Evolutionary conservation across 352 stramenopile genomes (phyloP).

Genomic region (Stephanocyclus meneghinianus): DNA sequence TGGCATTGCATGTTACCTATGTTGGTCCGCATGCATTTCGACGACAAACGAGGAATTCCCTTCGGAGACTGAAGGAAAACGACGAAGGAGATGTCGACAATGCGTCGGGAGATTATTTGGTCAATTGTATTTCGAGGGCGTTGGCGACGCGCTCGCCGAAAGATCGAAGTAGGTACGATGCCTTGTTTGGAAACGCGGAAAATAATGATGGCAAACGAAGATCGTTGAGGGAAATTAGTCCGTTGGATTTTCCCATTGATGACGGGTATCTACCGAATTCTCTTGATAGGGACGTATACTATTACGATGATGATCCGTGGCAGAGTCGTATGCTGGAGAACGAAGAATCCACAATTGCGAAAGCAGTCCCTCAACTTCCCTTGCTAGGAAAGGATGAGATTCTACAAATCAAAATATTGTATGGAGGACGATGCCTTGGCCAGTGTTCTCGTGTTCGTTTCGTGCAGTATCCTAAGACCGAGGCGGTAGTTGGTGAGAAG

Average conservation of each 20-base stretch:
- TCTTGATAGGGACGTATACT: slow-evolving; percentile 3
- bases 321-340: neutral
- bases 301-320: slow-evolving; percentile 18
- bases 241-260: neutral
- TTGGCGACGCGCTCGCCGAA: slow-evolving; percentile 37
- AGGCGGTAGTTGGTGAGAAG: neutral
- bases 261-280: slow-evolving; percentile 1
- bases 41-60: neutral
- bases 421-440: slow-evolving; percentile 40
- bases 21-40: slow-evolving; percentile 49
- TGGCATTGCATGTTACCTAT: slow-evolving; percentile 57
- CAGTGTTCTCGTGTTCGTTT: slow-evolving; percentile 51
- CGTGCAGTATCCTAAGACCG: slow-evolving; percentile 26
- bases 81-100: neutral
- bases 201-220: slow-evolving; percentile 9
- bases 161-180: slow-evolving; percentile 44
- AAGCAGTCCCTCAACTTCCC: neutral
- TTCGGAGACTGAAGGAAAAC: too few relatives aligned
- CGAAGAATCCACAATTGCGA: neutral
- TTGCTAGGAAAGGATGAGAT: slow-evolving; percentile 59
- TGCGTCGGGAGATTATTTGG: slow-evolving; percentile 1
- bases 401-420: slow-evolving; percentile 64
- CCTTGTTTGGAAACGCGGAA: slow-evolving; percentile 26
- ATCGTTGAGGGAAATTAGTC: neutral
- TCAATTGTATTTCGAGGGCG: slow-evolving; percentile 54